These are phyloP conservation scores for Populus nigra DNA, from an alignment of 345 rosid species.

Conservation along the genomic window DNA sequence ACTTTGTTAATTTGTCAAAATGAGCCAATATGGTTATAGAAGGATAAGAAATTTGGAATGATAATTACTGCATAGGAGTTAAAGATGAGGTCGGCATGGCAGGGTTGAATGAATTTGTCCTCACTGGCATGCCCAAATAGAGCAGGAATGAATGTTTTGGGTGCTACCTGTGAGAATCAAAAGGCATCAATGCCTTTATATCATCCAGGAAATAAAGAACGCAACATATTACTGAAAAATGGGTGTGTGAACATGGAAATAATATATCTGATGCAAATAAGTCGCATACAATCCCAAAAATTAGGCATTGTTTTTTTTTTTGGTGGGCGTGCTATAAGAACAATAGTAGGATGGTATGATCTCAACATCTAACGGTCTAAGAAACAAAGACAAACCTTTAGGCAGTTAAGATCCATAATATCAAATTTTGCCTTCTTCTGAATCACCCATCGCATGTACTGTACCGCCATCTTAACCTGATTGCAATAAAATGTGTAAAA, in stretches of 20 bases:
- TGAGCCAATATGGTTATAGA: slow-evolving; percentile 3
- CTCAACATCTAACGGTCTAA: not conserved
- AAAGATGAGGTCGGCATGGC: slow-evolving; percentile 31
- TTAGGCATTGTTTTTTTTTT: not conserved
- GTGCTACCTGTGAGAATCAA: slow-evolving; percentile 28
- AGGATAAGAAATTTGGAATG: not conserved
- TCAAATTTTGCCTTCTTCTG: slow-evolving; percentile 36
- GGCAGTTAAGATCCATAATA: slow-evolving; percentile 34
- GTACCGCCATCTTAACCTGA: slow-evolving; percentile 38
- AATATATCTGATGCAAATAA: not conserved
- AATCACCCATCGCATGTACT: slow-evolving; percentile 34
- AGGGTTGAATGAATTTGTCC: slow-evolving; percentile 38
- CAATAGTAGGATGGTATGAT: too few relatives aligned
- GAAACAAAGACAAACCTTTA: slow-evolving; percentile 25
- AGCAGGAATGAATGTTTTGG: slow-evolving; percentile 33
- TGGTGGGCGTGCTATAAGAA: not conserved
- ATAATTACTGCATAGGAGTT: slow-evolving; percentile 32
- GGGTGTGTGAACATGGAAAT: not conserved
- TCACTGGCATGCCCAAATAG: slow-evolving; percentile 35
- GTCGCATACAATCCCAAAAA: not conserved
- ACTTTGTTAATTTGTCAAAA: slow-evolving; percentile 5
- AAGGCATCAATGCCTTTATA: slow-evolving; percentile 5
- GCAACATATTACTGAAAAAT: not conserved
- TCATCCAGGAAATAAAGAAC: slow-evolving; percentile 1
- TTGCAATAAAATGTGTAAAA: slow-evolving; percentile 13